Conservation (phyloP, 225 moss, liverwort and hornwort genomes). For the Bryoerythrophyllum caledonicum region DNA sequence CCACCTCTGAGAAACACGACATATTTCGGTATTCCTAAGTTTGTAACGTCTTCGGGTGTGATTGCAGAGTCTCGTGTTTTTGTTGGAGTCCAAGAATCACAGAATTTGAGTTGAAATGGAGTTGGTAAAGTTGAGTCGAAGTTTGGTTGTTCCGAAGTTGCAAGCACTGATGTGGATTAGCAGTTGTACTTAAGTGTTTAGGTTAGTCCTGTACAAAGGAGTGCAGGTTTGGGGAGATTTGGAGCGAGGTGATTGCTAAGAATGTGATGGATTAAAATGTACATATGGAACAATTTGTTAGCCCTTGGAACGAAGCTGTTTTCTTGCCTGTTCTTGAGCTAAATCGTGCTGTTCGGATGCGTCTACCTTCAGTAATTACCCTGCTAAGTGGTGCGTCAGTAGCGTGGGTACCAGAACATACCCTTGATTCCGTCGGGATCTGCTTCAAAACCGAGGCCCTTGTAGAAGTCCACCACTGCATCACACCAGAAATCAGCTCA, state of each 20-base stretch:
- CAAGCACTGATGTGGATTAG: too few relatives aligned
- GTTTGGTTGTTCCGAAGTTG: too few relatives aligned
- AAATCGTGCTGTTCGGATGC: constrained; percentile 23
- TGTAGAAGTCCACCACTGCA: constrained; percentile 99
- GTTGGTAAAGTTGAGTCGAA: too few relatives aligned
- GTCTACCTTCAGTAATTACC: background rate
- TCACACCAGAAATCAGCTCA: background rate
- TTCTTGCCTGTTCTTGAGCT: constrained; percentile 28
- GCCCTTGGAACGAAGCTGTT: constrained; percentile 17
- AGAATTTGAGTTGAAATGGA: too few relatives aligned
- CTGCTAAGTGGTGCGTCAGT: constrained; percentile 44
- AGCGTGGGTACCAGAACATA: constrained; percentile 99
- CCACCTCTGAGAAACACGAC: too few relatives aligned
- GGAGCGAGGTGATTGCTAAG: constrained; percentile 1
- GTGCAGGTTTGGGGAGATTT: background rate
- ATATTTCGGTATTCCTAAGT: too few relatives aligned
- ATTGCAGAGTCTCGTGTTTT: too few relatives aligned
- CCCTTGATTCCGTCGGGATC: constrained; percentile 99
- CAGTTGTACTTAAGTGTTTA: background rate
- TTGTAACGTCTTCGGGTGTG: too few relatives aligned
- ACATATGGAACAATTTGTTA: constrained; percentile 50
- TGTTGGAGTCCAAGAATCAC: too few relatives aligned
- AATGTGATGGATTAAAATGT: constrained; percentile 40
- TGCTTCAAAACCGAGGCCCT: constrained; percentile 90
- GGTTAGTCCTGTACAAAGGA: background rate